A percentile compares a stretch with the other conserved stretches of the same genome.
These are phyloP conservation scores for Botrytis galanthina DNA, from an alignment of 2,329 filamentous ascomycete genomes.

Conservation along the genomic window DNA sequence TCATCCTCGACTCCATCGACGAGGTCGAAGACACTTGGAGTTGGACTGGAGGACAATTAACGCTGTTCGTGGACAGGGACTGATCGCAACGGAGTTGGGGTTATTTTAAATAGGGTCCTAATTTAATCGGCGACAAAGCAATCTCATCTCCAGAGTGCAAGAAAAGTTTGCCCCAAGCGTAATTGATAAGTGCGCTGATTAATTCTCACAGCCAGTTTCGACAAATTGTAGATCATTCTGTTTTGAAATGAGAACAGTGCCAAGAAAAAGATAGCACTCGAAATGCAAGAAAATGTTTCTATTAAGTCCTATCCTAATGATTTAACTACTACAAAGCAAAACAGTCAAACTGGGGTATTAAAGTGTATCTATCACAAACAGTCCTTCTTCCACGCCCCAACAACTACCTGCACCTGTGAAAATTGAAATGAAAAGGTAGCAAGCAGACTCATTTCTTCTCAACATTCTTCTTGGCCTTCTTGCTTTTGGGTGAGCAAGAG, in stretches of 20 bases:
- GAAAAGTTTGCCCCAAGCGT: not conserved
- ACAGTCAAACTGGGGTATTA: not conserved
- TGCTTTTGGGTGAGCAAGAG: not conserved
- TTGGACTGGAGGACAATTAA: not conserved
- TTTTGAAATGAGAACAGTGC: too few species aligned
- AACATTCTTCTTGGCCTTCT: not conserved
- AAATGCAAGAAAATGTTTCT: not conserved
- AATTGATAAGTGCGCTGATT: not conserved
- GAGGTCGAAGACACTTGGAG: not conserved
- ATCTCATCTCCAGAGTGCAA: too few species aligned
- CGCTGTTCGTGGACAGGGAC: too few species aligned
- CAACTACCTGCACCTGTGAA: not conserved
- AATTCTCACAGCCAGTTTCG: not conserved
- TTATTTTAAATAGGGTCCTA: too few species aligned
- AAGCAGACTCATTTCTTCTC: not conserved
- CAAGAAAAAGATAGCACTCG: not conserved
- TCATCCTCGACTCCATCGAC: not conserved
- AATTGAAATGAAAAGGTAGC: fast-evolving
- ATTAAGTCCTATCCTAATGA: not conserved
- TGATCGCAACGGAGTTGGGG: too few species aligned
- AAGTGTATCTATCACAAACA: not conserved
- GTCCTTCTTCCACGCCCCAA: not conserved
- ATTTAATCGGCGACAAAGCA: too few species aligned
- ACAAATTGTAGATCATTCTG: not conserved
- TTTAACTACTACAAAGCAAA: not conserved